Evolutionary conservation across 805 yeast species (phyloP).

Genomic region (Spathaspora hagerdaliae): DNA sequence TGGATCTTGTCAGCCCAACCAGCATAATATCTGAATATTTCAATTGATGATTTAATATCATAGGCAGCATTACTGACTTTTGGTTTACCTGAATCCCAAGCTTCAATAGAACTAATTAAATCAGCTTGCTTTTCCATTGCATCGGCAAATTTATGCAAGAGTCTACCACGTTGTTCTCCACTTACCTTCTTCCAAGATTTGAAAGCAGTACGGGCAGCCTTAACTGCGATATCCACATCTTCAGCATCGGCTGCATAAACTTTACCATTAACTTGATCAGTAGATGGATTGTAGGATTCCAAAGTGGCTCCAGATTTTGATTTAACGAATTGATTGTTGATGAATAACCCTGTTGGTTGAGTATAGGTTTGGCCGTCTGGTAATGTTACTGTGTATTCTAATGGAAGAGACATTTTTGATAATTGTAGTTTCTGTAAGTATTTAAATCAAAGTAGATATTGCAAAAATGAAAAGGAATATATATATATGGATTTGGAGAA

Average conservation of each 20-base stretch:
- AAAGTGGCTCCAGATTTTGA: constrained; percentile 32
- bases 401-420: constrained; percentile 29
- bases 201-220: constrained; percentile 36
- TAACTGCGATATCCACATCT: constrained; percentile 41
- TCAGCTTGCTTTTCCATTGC: constrained; percentile 29
- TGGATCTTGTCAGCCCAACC: constrained; percentile 60
- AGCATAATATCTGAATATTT: constrained; percentile 49
- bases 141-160: constrained; percentile 36
- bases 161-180: constrained; percentile 38
- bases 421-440: no score
- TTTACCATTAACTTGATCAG: constrained; percentile 39
- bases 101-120: constrained; percentile 35
- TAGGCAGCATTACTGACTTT: constrained; percentile 42
- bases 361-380: constrained; percentile 48
- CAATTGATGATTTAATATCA: constrained; percentile 46
- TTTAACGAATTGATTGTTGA: constrained; percentile 40
- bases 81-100: constrained; percentile 49
- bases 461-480: not conserved
- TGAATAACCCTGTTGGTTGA: constrained; percentile 62
- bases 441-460: no score
- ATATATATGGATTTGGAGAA: not conserved
- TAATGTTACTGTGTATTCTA: constrained; percentile 35
- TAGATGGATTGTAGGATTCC: constrained; percentile 41
- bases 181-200: constrained; percentile 44
- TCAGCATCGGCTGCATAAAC: constrained; percentile 40